phyloP scores from a whole-genome alignment of 331 rosid genomes.

The Stylosanthes scabra region DNA sequence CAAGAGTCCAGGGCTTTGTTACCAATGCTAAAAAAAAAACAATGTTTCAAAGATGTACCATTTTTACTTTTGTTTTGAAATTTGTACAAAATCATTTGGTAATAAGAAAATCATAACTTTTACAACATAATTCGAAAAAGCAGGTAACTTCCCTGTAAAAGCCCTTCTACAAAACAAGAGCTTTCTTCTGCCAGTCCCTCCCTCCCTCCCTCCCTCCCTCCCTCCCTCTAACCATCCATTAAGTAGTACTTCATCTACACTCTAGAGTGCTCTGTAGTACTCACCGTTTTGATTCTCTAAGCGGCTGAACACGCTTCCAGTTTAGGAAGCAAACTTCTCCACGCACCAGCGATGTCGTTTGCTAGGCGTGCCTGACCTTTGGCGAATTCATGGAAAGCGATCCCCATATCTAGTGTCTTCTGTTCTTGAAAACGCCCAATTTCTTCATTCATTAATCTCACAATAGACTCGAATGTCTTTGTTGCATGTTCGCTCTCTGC shows the following conservation, averaged over 20 bases:
- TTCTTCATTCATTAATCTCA: too few species aligned
- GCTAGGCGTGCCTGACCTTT: conserved; percentile 97
- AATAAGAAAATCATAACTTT: conserved; percentile 43
- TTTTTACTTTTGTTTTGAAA: conserved; percentile 42
- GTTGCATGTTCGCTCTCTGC: too few species aligned
- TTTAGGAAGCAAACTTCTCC: conserved; percentile 97
- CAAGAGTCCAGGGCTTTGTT: not conserved
- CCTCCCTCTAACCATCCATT: conserved; percentile 20
- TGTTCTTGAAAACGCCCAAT: too few species aligned
- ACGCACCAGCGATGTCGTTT: conserved; percentile 81
- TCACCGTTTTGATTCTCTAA: conserved; percentile 30
- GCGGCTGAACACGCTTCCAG: conserved; percentile 76
- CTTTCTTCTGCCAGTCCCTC: conserved; percentile 35
- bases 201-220: too few species aligned
- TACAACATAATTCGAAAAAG: conserved; percentile 44
- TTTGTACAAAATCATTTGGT: conserved; percentile 54
- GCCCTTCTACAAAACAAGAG: conserved; percentile 47
- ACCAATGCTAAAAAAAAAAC: not conserved
- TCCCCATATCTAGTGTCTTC: too few species aligned
- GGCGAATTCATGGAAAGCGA: too few species aligned
- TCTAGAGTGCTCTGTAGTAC: conserved; percentile 30
- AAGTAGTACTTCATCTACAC: conserved; percentile 34
- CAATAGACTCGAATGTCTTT: too few species aligned
- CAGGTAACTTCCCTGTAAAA: conserved; percentile 45
- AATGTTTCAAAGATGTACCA: conserved; percentile 28